Conservation (phyloP, 805 yeast genomes). For the Myxozyma mucilagina region DNA sequence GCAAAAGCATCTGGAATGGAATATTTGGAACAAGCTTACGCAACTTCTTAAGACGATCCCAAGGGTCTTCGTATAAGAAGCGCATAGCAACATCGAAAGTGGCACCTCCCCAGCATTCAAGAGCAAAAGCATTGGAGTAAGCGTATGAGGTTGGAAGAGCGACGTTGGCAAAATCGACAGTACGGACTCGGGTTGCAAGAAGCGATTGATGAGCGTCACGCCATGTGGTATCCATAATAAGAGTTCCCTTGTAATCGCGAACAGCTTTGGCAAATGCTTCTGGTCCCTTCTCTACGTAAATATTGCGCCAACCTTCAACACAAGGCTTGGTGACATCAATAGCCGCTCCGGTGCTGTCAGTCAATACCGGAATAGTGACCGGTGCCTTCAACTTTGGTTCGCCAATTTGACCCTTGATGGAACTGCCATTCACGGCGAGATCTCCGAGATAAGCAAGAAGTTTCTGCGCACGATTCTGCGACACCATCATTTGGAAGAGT, state of each 20-base stretch:
- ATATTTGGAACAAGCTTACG: slow-evolving; percentile 93
- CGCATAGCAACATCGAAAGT: slow-evolving; percentile 99
- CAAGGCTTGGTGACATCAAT: slow-evolving; percentile 60
- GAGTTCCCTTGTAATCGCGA: slow-evolving; percentile 77
- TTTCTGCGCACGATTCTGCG: slow-evolving; percentile 97
- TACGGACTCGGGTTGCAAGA: slow-evolving; percentile 95
- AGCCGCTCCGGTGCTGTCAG: slow-evolving; percentile 60
- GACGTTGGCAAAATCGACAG: slow-evolving; percentile 84
- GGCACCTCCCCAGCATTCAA: slow-evolving; percentile 99
- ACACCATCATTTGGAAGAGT: slow-evolving; percentile 87
- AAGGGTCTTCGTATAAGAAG: slow-evolving; percentile 97
- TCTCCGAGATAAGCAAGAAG: slow-evolving; percentile 88
- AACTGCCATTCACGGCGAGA: slow-evolving; percentile 91
- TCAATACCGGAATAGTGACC: slow-evolving; percentile 73
- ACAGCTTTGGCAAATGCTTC: slow-evolving; percentile 86
- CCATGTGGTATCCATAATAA: slow-evolving; percentile 99
- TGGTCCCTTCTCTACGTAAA: slow-evolving; percentile 81
- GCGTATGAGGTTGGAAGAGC: slow-evolving; percentile 95
- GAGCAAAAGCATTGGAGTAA: slow-evolving; percentile 82
- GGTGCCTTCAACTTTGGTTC: slow-evolving; percentile 76
- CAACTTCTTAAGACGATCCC: slow-evolving; percentile 90
- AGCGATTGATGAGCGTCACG: slow-evolving; percentile 99
- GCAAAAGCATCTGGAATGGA: slow-evolving; percentile 97
- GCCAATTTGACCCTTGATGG: slow-evolving; percentile 94
- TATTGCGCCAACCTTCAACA: slow-evolving; percentile 89